Evolutionary conservation across 768 basidiomycete genomes (phyloP).

Genomic region (Myochromella boudieri): DNA sequence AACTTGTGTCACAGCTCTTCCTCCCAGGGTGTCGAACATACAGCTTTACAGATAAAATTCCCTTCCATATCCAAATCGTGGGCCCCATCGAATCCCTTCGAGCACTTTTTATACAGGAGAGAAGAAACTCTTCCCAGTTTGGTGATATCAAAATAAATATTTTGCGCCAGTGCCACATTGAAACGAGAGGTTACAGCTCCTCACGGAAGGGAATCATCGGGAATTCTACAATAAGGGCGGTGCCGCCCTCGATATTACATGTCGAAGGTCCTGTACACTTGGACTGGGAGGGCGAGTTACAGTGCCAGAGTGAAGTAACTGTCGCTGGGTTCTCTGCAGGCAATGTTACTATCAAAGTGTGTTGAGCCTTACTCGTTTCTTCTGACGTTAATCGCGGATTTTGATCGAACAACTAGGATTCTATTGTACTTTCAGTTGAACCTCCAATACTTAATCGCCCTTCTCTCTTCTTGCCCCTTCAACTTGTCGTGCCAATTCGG

Average conservation of each 20-base stretch:
- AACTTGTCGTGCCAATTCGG: slow-evolving; percentile 51
- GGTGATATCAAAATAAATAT: slow-evolving; percentile 46
- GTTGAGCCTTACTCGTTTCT: slow-evolving; percentile 7
- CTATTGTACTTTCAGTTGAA: slow-evolving; percentile 45
- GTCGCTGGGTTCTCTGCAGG: slow-evolving; percentile 47
- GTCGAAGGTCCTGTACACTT: slow-evolving; percentile 32
- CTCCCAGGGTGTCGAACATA: slow-evolving; percentile 57
- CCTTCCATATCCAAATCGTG: slow-evolving; percentile 64
- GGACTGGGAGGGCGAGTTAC: slow-evolving; percentile 63
- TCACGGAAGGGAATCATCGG: slow-evolving; percentile 43
- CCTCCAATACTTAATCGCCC: slow-evolving; percentile 30
- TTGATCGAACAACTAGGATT: no score
- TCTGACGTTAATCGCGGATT: no score
- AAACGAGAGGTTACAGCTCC: slow-evolving; percentile 32
- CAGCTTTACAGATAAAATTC: slow-evolving; percentile 54
- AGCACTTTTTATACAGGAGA: slow-evolving; percentile 36
- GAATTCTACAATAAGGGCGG: slow-evolving; percentile 45
- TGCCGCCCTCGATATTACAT: slow-evolving; percentile 33
- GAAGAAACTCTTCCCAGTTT: slow-evolving; percentile 9
- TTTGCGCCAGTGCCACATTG: slow-evolving; percentile 46
- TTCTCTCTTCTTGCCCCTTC: slow-evolving; percentile 35
- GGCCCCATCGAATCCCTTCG: slow-evolving; percentile 44
- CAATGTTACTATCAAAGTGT: slow-evolving; percentile 42
- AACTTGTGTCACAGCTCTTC: slow-evolving; percentile 44
- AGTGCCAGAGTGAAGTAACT: slow-evolving; percentile 33